Evolutionary conservation across 768 basidiomycete species (phyloP), one percentile per base, ranked within the genome.

Genomic region (Phallus indusiatus): DNA sequence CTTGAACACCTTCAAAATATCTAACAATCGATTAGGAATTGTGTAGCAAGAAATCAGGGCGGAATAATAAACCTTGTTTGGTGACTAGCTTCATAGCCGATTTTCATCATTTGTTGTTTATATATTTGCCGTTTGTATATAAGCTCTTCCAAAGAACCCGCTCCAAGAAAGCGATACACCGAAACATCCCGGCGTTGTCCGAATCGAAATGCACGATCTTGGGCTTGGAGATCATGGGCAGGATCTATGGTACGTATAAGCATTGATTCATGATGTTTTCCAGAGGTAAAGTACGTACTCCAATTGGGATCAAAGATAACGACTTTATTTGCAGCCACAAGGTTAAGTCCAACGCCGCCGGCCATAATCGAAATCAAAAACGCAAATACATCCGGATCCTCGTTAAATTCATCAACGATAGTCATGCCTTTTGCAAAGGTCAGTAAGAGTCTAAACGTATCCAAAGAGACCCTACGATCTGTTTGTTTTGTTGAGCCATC

Each of bases 261-360:
- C 21, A 20, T 21, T 12, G 37, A 42, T 12, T n/a, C 51, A 5
- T 37, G 53, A 47, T 59, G 33, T 17, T 35, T 49, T 48, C 12
- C 20, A 8, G 9, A 16, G 6, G 20, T 1, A 47, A 28, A 12
- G 3, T 10, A 75, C 89, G 69, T 70, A 92, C 92, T 97, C 94
- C 94, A 97, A 63, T 92, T 91, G 3, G 94, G 93, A 73, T 94
- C 88, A 68, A 95, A 92, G 47, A 94, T 88, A 24, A 94, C 88
- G 20, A 96, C 95, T 71, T 90, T 94, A 68, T 98, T 97, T 2
- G 95, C 94, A 2, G 87, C 87, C 16, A 90, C 92, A 51, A 96
- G 71, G 67, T 94, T 96, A 49, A 96, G 73, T 1, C 94, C 94
- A 5, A 90, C 91, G 1, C 94, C 94, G 0, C 94, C 94, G 2